Percentiles rank a stretch among this genome's conserved stretches.
These are phyloP conservation scores for Vaccinium corymbosum DNA, from an alignment of 148 eudicot species.

Conservation along the genomic window DNA sequence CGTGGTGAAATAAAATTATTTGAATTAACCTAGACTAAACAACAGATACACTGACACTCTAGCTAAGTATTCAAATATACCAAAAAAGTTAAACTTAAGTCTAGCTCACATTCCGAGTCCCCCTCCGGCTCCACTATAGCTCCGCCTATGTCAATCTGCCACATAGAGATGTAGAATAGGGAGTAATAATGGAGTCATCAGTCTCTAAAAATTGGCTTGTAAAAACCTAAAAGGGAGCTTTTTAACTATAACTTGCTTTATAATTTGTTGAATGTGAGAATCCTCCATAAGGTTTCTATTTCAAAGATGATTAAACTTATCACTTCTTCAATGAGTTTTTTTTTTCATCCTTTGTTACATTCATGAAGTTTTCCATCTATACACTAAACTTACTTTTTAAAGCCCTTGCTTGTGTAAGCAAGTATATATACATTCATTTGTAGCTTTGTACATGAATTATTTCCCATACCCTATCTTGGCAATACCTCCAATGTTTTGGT, in stretches of 20 bases:
- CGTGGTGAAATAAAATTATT: too few species aligned
- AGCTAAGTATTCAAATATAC: too few species aligned
- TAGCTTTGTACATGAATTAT: conserved; percentile 4
- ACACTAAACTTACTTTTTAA: neutral
- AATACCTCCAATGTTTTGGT: conserved; percentile 17
- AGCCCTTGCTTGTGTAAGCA: neutral
- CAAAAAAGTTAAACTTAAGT: too few species aligned
- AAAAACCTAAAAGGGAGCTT: neutral
- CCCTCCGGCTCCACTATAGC: too few species aligned
- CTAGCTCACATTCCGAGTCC: too few species aligned
- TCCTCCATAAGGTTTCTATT: neutral
- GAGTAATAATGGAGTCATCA: neutral
- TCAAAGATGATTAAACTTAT: neutral
- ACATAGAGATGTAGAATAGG: too few species aligned
- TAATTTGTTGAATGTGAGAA: neutral
- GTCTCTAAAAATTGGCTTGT: neutral
- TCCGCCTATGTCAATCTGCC: too few species aligned
- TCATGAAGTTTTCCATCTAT: neutral
- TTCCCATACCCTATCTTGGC: conserved; percentile 18
- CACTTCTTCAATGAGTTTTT: neutral
- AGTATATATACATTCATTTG: neutral
- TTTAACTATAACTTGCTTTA: neutral
- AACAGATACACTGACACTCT: too few species aligned
- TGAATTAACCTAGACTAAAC: too few species aligned
- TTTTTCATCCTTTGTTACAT: neutral